A percentile compares a stretch with the other conserved stretches of the same genome.
phyloP scores from a whole-genome alignment of 106 monocot genomes.

The Dioscorea alata region DNA sequence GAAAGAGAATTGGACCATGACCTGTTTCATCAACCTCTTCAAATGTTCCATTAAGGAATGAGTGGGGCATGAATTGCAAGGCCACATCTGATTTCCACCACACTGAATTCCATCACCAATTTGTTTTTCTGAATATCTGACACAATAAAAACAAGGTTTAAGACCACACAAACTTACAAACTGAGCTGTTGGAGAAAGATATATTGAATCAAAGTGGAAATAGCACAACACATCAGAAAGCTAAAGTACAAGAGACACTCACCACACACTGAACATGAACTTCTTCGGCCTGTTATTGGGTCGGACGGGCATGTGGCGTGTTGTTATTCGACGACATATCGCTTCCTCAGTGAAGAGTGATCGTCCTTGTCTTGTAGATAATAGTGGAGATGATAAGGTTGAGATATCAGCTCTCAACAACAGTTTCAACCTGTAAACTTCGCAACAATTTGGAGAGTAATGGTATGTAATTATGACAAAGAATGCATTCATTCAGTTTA shows the following conservation, averaged over 20 bases:
- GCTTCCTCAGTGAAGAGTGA: too few relatives aligned
- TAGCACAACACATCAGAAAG: not conserved
- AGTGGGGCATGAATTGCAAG: not conserved
- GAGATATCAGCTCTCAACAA: too few relatives aligned
- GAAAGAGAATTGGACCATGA: not conserved
- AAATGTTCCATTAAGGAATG: not conserved
- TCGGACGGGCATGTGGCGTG: too few relatives aligned
- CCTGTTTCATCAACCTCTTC: not conserved
- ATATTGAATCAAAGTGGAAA: not conserved
- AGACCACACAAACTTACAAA: not conserved
- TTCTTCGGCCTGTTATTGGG: too few relatives aligned
- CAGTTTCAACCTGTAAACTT: too few relatives aligned
- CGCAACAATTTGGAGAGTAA: too few relatives aligned
- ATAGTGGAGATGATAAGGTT: too few relatives aligned
- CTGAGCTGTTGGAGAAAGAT: not conserved
- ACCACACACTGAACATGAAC: not conserved
- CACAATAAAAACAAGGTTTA: not conserved
- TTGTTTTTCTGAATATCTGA: not conserved
- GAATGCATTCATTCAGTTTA: too few relatives aligned
- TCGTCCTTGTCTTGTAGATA: too few relatives aligned
- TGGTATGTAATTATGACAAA: too few relatives aligned
- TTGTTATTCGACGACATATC: too few relatives aligned
- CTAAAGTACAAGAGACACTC: not conserved
- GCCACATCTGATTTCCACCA: constrained; percentile 3
- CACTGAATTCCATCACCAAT: not conserved